A percentile compares a stretch with the other conserved stretches of the same genome.
phyloP scores from a whole-genome alignment of 345 rosid genomes.

The Salix udensis region DNA sequence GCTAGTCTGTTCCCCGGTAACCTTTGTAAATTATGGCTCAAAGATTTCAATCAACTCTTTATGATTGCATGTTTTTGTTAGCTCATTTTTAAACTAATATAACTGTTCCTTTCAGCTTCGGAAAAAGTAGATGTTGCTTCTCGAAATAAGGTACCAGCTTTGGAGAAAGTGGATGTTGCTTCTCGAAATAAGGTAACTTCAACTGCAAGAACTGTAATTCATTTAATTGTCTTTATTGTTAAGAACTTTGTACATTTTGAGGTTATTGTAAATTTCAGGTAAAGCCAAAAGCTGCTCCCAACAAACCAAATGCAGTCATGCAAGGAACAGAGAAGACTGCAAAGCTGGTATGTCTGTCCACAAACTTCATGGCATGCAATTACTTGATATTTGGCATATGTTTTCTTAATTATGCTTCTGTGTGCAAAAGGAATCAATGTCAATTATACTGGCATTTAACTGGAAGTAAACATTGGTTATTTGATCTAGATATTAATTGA shows the following conservation, averaged over 20 bases:
- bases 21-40: neutral
- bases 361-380: slow-evolving; percentile 39
- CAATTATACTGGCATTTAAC: neutral
- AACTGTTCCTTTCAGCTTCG: slow-evolving; percentile 36
- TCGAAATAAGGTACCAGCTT: slow-evolving; percentile 61
- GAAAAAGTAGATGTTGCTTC: slow-evolving; percentile 36
- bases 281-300: slow-evolving; percentile 40
- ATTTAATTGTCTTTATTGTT: slow-evolving; percentile 2
- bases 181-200: slow-evolving; percentile 51
- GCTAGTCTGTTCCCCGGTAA: neutral
- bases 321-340: slow-evolving; percentile 41
- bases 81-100: slow-evolving; percentile 6
- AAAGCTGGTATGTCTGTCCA: slow-evolving; percentile 44
- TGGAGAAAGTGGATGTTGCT: slow-evolving; percentile 32
- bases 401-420: neutral
- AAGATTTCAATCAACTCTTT: neutral
- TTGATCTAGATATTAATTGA: neutral
- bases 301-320: slow-evolving; percentile 43
- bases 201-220: slow-evolving; percentile 2
- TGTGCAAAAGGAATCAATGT: neutral
- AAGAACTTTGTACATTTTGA: neutral
- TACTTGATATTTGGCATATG: neutral
- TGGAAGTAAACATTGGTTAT: neutral
- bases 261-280: slow-evolving; percentile 32
- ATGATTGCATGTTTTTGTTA: neutral